These are phyloP conservation scores for Amanita subjunquillea DNA, from an alignment of 768 basidiomycete species.

Conservation along the genomic window DNA sequence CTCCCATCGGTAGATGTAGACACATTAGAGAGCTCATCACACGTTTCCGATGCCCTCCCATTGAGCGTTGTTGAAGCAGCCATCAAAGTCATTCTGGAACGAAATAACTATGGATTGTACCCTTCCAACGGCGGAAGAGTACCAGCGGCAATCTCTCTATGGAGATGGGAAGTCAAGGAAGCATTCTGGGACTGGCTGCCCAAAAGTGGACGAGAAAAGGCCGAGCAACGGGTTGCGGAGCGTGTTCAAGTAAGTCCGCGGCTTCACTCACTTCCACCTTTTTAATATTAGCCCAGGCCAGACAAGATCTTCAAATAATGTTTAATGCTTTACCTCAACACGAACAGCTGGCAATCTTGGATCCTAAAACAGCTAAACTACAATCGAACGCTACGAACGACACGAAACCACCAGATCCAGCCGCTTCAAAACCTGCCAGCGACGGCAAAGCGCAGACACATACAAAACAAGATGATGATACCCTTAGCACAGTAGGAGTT, in stretches of 20 bases:
- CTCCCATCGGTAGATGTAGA: constrained; percentile 56
- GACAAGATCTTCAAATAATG: constrained; percentile 37
- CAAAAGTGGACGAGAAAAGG: constrained; percentile 52
- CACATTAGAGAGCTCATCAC: constrained; percentile 25
- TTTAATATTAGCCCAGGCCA: constrained; percentile 33
- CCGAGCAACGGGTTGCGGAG: constrained; percentile 50
- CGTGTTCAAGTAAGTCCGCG: constrained; percentile 45
- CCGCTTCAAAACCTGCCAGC: background rate
- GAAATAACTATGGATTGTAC: constrained; percentile 79
- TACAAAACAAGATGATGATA: background rate
- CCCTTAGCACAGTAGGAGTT: background rate
- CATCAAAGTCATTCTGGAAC: constrained; percentile 50
- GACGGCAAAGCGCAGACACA: background rate
- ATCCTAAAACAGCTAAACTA: constrained; percentile 32
- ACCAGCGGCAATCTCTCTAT: constrained; percentile 59
- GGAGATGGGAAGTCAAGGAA: constrained; percentile 81
- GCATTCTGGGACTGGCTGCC: constrained; percentile 53
- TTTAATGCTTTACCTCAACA: constrained; percentile 50
- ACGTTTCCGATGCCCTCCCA: constrained; percentile 30
- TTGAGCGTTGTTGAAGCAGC: constrained; percentile 52
- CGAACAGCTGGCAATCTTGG: constrained; percentile 46
- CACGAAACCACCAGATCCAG: constrained; percentile 6
- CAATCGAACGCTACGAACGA: constrained; percentile 23
- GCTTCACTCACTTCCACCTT: background rate
- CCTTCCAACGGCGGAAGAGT: constrained; percentile 35